phyloP scores from a whole-genome alignment of 371 early-diverging fungal genomes.

The Nematocida ausubeli region DNA sequence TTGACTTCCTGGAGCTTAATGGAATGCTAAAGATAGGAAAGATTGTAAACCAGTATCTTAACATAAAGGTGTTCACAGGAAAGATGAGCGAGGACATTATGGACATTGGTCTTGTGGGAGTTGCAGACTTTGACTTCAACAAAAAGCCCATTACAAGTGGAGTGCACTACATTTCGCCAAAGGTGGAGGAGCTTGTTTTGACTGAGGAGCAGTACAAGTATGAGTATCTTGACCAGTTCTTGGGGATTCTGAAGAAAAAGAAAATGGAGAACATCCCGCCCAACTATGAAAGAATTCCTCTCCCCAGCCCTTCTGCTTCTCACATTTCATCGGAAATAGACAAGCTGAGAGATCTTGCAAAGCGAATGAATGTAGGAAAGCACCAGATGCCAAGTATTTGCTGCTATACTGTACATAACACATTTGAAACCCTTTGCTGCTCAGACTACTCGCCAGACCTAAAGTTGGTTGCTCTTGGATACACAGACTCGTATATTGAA shows the following conservation, averaged over 20 bases:
- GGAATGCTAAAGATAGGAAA: conserved; percentile 77
- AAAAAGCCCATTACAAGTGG: conserved; percentile 53
- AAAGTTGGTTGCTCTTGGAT: conserved; percentile 67
- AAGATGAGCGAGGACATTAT: conserved; percentile 55
- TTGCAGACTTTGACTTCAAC: conserved; percentile 54
- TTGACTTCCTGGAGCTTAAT: conserved; percentile 84
- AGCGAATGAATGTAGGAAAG: conserved; percentile 73
- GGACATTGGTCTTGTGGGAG: conserved; percentile 62
- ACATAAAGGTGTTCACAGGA: conserved; percentile 72
- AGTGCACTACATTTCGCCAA: conserved; percentile 62
- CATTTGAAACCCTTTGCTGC: conserved; percentile 71
- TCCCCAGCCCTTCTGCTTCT: conserved; percentile 57
- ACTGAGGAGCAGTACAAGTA: conserved; percentile 74
- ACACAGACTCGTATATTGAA: conserved; percentile 66
- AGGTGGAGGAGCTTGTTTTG: conserved; percentile 70
- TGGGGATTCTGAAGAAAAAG: conserved; percentile 69
- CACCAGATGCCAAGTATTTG: conserved; percentile 82
- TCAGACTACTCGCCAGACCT: conserved; percentile 64
- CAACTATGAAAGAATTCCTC: conserved; percentile 29
- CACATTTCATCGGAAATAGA: conserved; percentile 68
- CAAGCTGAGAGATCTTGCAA: conserved; percentile 76
- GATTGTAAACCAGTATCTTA: conserved; percentile 84
- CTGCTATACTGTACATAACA: conserved; percentile 92
- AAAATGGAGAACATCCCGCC: conserved; percentile 56
- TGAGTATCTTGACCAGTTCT: conserved; percentile 75